Base-by-base conservation (phyloP, 164 flowering plant genomes). In the Houttuynia cordata region DNA sequence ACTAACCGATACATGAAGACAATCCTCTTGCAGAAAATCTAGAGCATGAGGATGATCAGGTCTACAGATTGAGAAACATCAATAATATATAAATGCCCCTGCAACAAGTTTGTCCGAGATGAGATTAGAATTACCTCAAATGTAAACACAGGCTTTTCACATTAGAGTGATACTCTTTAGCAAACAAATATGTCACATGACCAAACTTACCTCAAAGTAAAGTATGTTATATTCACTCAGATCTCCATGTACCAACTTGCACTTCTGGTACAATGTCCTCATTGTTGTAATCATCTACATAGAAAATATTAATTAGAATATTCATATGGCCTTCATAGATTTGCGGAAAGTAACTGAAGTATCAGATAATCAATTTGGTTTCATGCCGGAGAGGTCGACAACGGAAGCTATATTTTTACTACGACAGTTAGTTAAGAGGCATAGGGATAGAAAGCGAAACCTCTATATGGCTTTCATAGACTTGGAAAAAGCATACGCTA, bases 11-110 rank as follows among this genome's bases (percentile, higher is more conserved):
- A 94, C 81, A 74, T 94, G 96, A 57, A 80, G 64, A 74, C 95
- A 91, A 69, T 94, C 97, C 75, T 87, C 96, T 57, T 85, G 82
- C 8, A 94, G 77, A 66, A 94, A 91, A 73, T 87, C 96, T 57
- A 91, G 78, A 39, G 97, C 88, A 68, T 80, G 93, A 54, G 97
- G 99, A 66, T 94, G 99, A 74, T 94, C 99, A 62, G 96, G 72
- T 94, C 99, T 69, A 94, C 99, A 9, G 97, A 68, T 78, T 94
- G 99, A 56, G 99, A 94, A 64, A 94, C 99, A 76, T 94, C 99
- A 72, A 94, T 91, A 23, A 94, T 83, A 64, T 87, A 81, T 64
- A 90, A 71, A 72, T 87, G 90, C 51, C 87, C 96, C 98, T 90
- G 74, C 59, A 68, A 56, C 68, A 61, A n/a, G 50, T 22, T 50